Conservation (phyloP, 2,329 filamentous ascomycete genomes). For the Alternaria brassicicola region DNA sequence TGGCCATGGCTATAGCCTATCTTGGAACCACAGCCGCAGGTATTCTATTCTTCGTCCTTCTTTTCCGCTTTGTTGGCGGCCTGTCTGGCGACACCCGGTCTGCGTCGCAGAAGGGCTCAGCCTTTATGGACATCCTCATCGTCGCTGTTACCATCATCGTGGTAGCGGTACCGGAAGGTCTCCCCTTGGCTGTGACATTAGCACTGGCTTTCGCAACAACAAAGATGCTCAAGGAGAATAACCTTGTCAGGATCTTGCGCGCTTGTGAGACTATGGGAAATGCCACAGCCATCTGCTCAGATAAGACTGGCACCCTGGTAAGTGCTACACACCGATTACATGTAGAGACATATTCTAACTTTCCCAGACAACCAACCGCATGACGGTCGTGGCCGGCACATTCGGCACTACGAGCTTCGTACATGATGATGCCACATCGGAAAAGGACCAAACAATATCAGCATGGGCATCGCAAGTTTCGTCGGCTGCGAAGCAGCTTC, state of each 20-base stretch:
- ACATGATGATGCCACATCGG: slow-evolving; percentile 56
- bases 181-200: slow-evolving; percentile 45
- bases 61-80: slow-evolving; percentile 47
- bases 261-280: slow-evolving; percentile 48
- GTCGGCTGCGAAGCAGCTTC: slow-evolving; percentile 38
- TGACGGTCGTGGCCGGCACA: slow-evolving; percentile 51
- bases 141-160: slow-evolving; percentile 52
- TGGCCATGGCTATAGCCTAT: slow-evolving; percentile 60
- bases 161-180: slow-evolving; percentile 51
- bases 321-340: neutral
- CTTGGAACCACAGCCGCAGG: slow-evolving; percentile 52
- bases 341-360: neutral
- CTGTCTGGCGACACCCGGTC: slow-evolving; percentile 35
- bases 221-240: slow-evolving; percentile 46
- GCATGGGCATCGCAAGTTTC: slow-evolving; percentile 54
- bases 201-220: slow-evolving; percentile 47
- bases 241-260: slow-evolving; percentile 41
- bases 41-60: slow-evolving; percentile 49
- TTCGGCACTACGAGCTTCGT: slow-evolving; percentile 53
- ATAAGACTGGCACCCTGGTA: slow-evolving; percentile 44
- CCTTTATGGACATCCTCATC: slow-evolving; percentile 52
- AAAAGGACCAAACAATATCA: slow-evolving; percentile 49
- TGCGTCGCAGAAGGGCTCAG: slow-evolving; percentile 39
- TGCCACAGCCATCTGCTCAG: slow-evolving; percentile 46
- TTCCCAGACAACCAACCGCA: slow-evolving; percentile 46